A percentile compares a stretch with the other conserved stretches of the same genome.
Evolutionary conservation across 129 eudicot genomes (phyloP).

Genomic region (Artemisia annua): DNA sequence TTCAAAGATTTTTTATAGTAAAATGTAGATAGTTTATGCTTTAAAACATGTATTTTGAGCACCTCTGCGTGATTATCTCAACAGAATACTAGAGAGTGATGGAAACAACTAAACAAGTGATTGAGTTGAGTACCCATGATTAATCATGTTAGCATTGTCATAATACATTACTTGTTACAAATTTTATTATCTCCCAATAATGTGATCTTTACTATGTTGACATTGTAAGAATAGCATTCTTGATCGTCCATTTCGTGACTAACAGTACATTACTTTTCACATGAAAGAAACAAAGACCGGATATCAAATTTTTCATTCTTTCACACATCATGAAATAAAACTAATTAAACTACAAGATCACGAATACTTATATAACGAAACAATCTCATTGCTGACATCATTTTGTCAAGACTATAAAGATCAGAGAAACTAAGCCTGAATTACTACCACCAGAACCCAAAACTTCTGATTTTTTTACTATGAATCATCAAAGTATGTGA

Average conservation of each 20-base stretch:
- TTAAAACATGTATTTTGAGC: too few species aligned
- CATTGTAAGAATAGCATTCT: background rate
- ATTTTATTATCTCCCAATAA: too few species aligned
- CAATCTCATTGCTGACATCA: conserved; percentile 10
- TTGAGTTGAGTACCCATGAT: too few species aligned
- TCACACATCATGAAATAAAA: background rate
- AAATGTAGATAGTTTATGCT: too few species aligned
- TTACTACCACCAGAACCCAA: background rate
- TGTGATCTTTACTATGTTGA: background rate
- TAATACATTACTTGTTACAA: too few species aligned
- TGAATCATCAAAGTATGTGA: conserved; percentile 26
- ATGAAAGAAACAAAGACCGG: background rate
- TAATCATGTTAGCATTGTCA: too few species aligned
- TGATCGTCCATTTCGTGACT: background rate
- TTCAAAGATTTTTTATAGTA: too few species aligned
- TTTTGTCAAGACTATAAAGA: background rate
- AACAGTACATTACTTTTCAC: background rate
- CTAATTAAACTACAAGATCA: background rate
- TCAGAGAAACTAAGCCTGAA: conserved; percentile 1
- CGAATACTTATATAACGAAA: background rate
- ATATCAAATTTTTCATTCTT: background rate
- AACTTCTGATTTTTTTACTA: background rate
- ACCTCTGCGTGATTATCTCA: too few species aligned
- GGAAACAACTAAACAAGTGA: too few species aligned
- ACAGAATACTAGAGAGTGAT: too few species aligned